Percentiles rank a stretch among this genome's conserved stretches.
These are phyloP conservation scores for grape (Vitis vinifera) DNA, from an alignment of 164 flowering plant species.

Conservation along the genomic window ASM3070453v1 NC_081819.1:21587001-21587500, in stretches of 20 bases:
- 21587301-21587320: no score
- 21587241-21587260: not conserved
- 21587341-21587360: no score
- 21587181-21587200: not conserved
- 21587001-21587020: not conserved
- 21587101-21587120: conserved; percentile 50
- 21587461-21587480: conserved; percentile 72
- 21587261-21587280: not conserved
- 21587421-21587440: conserved; percentile 69
- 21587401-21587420: conserved; percentile 34
- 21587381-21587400: no score
- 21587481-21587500: conserved; percentile 73
- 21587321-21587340: no score
- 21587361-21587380: no score
- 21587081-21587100: conserved; percentile 89
- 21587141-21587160: not conserved
- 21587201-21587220: not conserved
- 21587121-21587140: not conserved
- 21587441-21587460: conserved; percentile 88
- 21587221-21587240: not conserved
- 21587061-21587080: conserved; percentile 81
- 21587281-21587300: no score
- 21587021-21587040: conserved; percentile 4
- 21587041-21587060: conserved; percentile 95
- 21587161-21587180: not conserved